Percentiles rank a stretch among this genome's conserved stretches.
These are phyloP conservation scores for Protomyces inouyei DNA, from an alignment of 1,139 yeast species.

Conservation along the genomic window DNA sequence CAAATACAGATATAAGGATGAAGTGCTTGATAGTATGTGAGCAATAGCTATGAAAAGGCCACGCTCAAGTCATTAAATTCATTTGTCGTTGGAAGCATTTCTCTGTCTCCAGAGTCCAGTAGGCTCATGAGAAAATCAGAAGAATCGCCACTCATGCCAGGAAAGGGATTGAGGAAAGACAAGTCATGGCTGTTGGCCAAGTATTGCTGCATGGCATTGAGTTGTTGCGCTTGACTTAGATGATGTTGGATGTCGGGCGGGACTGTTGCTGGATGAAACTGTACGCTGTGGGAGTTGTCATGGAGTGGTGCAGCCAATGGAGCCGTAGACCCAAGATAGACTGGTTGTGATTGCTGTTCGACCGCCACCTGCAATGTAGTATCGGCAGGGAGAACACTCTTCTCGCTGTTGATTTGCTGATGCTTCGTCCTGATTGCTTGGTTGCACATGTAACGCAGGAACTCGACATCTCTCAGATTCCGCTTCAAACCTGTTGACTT, in stretches of 20 bases:
- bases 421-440: constrained; percentile 4
- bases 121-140: constrained; percentile 8
- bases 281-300: not conserved
- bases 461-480: constrained; percentile 15
- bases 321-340: not conserved
- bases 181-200: not conserved
- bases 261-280: not conserved
- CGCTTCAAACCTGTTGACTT: constrained; percentile 12
- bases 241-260: not conserved
- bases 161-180: not conserved
- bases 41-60: not conserved
- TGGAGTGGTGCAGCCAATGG: not conserved
- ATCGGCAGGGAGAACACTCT: too few species aligned
- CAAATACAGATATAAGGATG: too few species aligned
- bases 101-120: constrained; percentile 16
- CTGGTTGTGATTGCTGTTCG: not conserved
- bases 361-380: not conserved
- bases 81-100: constrained; percentile 6
- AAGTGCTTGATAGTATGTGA: too few species aligned
- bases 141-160: not conserved
- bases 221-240: not conserved
- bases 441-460: constrained; percentile 15
- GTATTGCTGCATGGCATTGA: not conserved
- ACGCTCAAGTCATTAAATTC: not conserved
- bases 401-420: not conserved